phyloP scores from a whole-genome alignment of 345 rosid species.

The Schrenkiella parvula region DNA sequence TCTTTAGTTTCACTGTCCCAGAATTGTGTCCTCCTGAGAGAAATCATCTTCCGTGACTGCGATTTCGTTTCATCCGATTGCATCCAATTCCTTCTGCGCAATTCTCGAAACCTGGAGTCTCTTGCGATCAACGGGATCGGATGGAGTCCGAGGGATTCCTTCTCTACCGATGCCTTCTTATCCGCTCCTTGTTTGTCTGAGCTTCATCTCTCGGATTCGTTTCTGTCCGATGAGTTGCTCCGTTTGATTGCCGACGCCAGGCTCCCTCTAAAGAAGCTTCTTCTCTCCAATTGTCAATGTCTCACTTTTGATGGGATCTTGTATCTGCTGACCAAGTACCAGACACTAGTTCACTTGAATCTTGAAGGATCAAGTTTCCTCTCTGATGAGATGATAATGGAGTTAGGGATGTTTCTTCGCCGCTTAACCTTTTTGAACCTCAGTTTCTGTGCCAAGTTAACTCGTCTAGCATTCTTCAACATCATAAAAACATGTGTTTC shows the following conservation, averaged over 20 bases:
- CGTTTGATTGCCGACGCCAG: constrained; percentile 45
- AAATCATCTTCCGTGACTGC: constrained; percentile 51
- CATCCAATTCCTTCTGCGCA: constrained; percentile 40
- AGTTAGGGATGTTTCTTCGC: constrained; percentile 32
- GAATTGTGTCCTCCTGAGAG: constrained; percentile 43
- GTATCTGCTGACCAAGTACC: constrained; percentile 38
- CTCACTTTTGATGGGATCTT: constrained; percentile 44
- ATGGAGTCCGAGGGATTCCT: constrained; percentile 32
- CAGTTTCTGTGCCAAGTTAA: constrained; percentile 50
- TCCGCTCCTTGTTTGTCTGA: constrained; percentile 39
- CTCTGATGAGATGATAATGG: constrained; percentile 43
- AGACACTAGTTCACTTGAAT: constrained; percentile 45
- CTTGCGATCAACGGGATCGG: constrained; percentile 43
- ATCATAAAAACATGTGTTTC: constrained; percentile 44
- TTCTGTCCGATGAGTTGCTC: constrained; percentile 50
- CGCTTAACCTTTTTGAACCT: constrained; percentile 48
- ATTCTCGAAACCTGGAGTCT: constrained; percentile 36
- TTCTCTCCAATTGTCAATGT: constrained; percentile 45
- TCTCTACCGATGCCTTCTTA: constrained; percentile 37
- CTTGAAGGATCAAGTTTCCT: constrained; percentile 63
- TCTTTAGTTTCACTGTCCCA: constrained; percentile 40
- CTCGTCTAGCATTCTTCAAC: constrained; percentile 44
- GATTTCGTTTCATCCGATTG: constrained; percentile 53
- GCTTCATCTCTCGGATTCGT: constrained; percentile 58
- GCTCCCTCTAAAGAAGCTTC: constrained; percentile 51